A percentile compares a stretch with the other conserved stretches of the same genome.
Conservation (phyloP, 1,139 yeast species). For the Kodamaea ohmeri region DNA sequence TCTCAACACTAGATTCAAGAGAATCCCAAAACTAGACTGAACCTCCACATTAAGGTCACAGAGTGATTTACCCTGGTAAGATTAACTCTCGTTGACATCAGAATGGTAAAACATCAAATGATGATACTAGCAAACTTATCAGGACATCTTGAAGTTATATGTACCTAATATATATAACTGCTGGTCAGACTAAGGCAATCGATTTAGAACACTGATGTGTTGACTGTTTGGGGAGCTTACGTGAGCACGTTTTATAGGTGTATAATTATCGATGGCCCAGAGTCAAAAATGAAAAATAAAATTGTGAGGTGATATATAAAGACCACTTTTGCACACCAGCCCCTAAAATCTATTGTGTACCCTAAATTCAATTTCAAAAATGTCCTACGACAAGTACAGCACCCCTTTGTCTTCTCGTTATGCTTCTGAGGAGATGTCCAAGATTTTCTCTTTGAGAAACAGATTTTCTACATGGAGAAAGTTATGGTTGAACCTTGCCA, state of each 20-base stretch:
- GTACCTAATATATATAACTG: too few relatives aligned
- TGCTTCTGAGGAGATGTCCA: conserved; percentile 96
- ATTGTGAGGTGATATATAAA: conserved; percentile 1
- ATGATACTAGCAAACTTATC: too few relatives aligned
- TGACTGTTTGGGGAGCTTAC: background rate
- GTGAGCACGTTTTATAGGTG: conserved; percentile 1
- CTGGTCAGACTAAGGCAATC: too few relatives aligned
- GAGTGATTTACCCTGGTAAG: too few relatives aligned
- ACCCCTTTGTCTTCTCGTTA: conserved; percentile 96
- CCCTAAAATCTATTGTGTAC: background rate
- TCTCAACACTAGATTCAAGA: background rate
- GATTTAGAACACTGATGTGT: too few relatives aligned
- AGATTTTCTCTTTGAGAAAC: conserved; percentile 85
- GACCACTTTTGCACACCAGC: background rate
- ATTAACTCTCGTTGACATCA: too few relatives aligned
- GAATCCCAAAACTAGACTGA: too few relatives aligned
- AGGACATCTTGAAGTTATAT: too few relatives aligned
- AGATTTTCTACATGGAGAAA: conserved; percentile 98
- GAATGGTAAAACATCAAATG: too few relatives aligned
- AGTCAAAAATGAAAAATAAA: conserved; percentile 11
- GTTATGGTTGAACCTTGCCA: conserved; percentile 92
- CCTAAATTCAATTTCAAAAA: conserved; percentile 4
- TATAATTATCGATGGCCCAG: conserved; percentile 8
- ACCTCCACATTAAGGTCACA: too few relatives aligned
- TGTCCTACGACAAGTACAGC: conserved; percentile 63